Percentiles rank a stretch among this genome's conserved stretches.
Conservation (phyloP, 768 basidiomycete genomes). For the Sarcodon aspratus region DNA sequence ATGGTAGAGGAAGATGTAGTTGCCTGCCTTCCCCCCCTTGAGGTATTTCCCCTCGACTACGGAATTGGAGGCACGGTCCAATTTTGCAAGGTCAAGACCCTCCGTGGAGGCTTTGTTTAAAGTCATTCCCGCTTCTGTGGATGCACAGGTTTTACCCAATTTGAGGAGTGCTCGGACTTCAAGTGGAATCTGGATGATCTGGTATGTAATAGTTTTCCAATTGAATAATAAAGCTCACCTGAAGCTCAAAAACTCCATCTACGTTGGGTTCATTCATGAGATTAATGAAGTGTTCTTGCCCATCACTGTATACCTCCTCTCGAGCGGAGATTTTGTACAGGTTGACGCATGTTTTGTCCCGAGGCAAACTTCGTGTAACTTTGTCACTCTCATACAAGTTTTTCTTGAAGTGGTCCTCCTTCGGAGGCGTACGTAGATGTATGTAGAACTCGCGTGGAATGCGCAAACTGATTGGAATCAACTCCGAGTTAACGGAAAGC, state of each 20-base stretch:
- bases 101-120: conserved; percentile 73
- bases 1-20: conserved; percentile 86
- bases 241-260: conserved; percentile 88
- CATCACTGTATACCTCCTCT: conserved; percentile 75
- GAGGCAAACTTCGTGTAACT: conserved; percentile 68
- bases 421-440: conserved; percentile 65
- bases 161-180: conserved; percentile 70
- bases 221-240: conserved; percentile 35
- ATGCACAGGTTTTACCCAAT: conserved; percentile 73
- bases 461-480: conserved; percentile 72
- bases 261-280: conserved; percentile 90
- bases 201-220: neutral
- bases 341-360: conserved; percentile 64
- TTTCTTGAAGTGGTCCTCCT: conserved; percentile 54
- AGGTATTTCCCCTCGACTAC: conserved; percentile 63
- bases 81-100: conserved; percentile 76
- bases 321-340: conserved; percentile 76
- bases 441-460: conserved; percentile 91
- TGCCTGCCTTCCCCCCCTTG: conserved; percentile 52
- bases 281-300: conserved; percentile 86
- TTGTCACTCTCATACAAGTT: conserved; percentile 63
- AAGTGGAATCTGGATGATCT: conserved; percentile 56
- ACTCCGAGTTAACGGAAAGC: conserved; percentile 71
- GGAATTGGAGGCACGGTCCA: conserved; percentile 51
- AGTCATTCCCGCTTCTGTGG: conserved; percentile 54